These are phyloP conservation scores for Chamaecyparis obtusa DNA, from an alignment of 75 land plant species.

Conservation along the genomic window DNA sequence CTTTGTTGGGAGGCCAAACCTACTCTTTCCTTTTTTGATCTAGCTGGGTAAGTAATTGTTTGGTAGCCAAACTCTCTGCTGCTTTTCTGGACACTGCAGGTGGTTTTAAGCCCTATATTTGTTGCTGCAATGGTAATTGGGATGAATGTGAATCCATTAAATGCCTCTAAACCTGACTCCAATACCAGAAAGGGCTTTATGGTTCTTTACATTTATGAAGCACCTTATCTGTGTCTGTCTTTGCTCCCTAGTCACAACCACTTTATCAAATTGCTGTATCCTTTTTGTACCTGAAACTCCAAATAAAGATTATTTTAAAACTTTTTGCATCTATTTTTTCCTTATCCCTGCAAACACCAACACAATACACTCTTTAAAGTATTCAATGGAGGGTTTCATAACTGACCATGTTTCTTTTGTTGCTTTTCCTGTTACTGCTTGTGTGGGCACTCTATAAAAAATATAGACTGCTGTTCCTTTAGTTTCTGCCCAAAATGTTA, in stretches of 20 bases:
- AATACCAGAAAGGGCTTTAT: neutral
- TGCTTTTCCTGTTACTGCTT: neutral
- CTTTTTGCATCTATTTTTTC: neutral
- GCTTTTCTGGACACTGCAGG: neutral
- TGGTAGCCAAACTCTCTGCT: neutral
- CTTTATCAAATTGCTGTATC: neutral
- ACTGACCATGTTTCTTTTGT: neutral
- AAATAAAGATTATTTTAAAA: neutral
- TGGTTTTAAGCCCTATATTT: neutral
- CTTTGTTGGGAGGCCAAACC: neutral
- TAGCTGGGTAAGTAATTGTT: neutral
- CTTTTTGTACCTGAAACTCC: neutral
- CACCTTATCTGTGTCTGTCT: neutral
- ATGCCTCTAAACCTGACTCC: neutral
- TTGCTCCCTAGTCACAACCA: neutral
- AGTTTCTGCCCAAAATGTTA: too few species aligned
- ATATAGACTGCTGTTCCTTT: neutral
- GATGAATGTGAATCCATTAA: neutral
- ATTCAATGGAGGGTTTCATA: neutral
- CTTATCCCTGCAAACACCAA: neutral
- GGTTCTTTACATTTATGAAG: neutral
- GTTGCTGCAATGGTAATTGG: neutral
- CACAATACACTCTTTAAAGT: neutral
- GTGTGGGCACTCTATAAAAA: neutral
- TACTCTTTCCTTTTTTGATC: neutral